Conservation (phyloP, 2,329 filamentous ascomycete species). For the Colletotrichum noveboracense region DNA sequence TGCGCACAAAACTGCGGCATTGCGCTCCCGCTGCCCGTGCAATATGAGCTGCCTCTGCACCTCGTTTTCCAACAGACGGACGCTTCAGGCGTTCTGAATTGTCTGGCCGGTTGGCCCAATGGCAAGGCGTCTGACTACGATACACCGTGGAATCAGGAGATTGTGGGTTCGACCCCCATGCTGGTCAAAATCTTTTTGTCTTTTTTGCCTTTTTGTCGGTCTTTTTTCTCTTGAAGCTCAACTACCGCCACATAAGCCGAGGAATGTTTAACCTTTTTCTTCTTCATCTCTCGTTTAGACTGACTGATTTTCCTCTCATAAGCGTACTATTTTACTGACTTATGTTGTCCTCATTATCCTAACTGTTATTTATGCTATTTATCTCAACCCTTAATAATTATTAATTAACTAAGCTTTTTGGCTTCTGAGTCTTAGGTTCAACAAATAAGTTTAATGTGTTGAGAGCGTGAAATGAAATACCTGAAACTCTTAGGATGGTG, state of each 20-base stretch:
- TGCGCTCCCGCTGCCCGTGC: not conserved
- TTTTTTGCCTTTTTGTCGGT: not conserved
- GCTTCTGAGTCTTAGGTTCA: too few species aligned
- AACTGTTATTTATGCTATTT: too few species aligned
- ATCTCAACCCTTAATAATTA: too few species aligned
- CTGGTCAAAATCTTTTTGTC: not conserved
- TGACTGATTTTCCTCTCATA: not conserved
- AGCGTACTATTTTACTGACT: not conserved
- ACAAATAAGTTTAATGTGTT: fast-evolving
- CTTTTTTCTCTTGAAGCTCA: too few species aligned
- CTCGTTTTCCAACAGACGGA: fast-evolving
- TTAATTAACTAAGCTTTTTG: too few species aligned
- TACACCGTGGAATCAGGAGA: conserved; percentile 17
- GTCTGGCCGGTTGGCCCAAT: conserved; percentile 36
- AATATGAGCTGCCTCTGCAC: not conserved
- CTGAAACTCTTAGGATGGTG: too few species aligned
- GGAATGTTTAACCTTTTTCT: not conserved
- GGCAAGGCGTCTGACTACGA: conserved; percentile 50
- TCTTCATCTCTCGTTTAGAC: not conserved
- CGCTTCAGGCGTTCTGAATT: not conserved
- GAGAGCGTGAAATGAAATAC: fast-evolving
- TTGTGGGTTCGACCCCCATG: conserved; percentile 22
- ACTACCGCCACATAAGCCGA: too few species aligned
- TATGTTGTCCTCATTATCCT: too few species aligned
- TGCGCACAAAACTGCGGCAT: not conserved